phyloP scores from a whole-genome alignment of 352 stramenopile genomes.

The Aphanomyces invadans region DNA sequence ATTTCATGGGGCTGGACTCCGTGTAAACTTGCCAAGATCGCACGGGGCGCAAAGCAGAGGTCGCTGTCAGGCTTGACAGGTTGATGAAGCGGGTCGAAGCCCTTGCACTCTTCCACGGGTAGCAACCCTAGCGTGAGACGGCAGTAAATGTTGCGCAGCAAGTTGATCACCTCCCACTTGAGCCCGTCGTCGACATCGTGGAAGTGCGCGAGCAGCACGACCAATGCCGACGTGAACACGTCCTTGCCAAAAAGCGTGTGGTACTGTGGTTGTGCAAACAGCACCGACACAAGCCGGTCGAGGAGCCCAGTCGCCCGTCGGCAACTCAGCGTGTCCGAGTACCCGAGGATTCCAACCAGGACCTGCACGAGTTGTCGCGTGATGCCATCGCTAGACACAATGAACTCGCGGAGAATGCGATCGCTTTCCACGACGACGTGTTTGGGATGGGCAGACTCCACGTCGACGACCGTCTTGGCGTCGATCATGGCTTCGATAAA shows the following conservation, averaged over 20 bases:
- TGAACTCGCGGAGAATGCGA: constrained; percentile 49
- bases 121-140: constrained; percentile 48
- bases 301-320: constrained; percentile 47
- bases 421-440: constrained; percentile 60
- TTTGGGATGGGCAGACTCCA: constrained; percentile 64
- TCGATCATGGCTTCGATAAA: constrained; percentile 66
- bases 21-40: constrained; percentile 52
- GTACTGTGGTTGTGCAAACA: constrained; percentile 37
- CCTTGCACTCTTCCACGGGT: constrained; percentile 73
- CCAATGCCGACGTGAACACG: constrained; percentile 50
- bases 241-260: constrained; percentile 45
- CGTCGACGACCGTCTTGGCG: constrained; percentile 61
- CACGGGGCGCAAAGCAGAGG: constrained; percentile 40
- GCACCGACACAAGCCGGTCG: constrained; percentile 56
- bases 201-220: constrained; percentile 49
- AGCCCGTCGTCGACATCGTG: constrained; percentile 72
- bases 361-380: constrained; percentile 44
- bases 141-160: constrained; percentile 78
- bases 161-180: constrained; percentile 80
- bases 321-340: constrained; percentile 66
- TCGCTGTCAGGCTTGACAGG: constrained; percentile 36
- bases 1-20: constrained; percentile 38
- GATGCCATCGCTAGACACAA: constrained; percentile 42
- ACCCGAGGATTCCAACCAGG: constrained; percentile 52
- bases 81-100: constrained; percentile 74